These are phyloP conservation scores for Serendipita sp. DNA, from an alignment of 768 basidiomycete species.

Conservation along the genomic window DNA sequence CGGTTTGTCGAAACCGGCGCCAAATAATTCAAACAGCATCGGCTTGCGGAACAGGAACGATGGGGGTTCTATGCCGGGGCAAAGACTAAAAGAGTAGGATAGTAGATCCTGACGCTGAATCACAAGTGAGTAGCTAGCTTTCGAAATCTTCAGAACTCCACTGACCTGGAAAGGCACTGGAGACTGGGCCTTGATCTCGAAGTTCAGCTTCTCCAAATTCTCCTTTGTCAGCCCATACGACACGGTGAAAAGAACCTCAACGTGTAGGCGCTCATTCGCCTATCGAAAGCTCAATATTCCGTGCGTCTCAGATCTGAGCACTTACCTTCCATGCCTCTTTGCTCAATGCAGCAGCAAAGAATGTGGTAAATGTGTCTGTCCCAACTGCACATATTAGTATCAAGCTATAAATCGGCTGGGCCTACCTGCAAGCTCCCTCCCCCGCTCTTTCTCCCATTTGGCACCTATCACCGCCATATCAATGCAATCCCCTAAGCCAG, in stretches of 20 bases:
- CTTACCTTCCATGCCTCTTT: slow-evolving; percentile 28
- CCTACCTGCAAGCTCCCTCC: slow-evolving; percentile 55
- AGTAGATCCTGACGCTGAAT: slow-evolving; percentile 17
- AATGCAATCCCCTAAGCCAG: slow-evolving; percentile 62
- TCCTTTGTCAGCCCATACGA: slow-evolving; percentile 59
- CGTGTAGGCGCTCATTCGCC: slow-evolving; percentile 37
- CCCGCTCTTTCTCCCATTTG: slow-evolving; percentile 66
- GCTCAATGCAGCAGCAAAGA: slow-evolving; percentile 55
- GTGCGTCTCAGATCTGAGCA: not conserved
- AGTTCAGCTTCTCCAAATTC: slow-evolving; percentile 58
- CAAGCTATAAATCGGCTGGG: slow-evolving; percentile 9
- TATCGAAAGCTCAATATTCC: slow-evolving; percentile 16
- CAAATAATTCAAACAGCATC: slow-evolving; percentile 54
- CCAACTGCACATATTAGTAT: slow-evolving; percentile 31
- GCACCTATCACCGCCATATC: slow-evolving; percentile 68
- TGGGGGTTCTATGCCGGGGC: slow-evolving; percentile 34
- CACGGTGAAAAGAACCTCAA: slow-evolving; percentile 56
- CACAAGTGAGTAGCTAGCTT: not conserved
- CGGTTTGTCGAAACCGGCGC: slow-evolving; percentile 73
- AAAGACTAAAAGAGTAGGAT: slow-evolving; percentile 41
- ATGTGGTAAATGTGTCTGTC: slow-evolving; percentile 57
- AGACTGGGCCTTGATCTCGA: slow-evolving; percentile 36
- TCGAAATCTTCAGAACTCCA: not conserved
- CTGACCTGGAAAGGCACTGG: slow-evolving; percentile 14
- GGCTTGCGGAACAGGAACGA: slow-evolving; percentile 42